These are phyloP conservation scores for Microcos paniculata DNA, from an alignment of 345 rosid species.

Conservation along the genomic window DNA sequence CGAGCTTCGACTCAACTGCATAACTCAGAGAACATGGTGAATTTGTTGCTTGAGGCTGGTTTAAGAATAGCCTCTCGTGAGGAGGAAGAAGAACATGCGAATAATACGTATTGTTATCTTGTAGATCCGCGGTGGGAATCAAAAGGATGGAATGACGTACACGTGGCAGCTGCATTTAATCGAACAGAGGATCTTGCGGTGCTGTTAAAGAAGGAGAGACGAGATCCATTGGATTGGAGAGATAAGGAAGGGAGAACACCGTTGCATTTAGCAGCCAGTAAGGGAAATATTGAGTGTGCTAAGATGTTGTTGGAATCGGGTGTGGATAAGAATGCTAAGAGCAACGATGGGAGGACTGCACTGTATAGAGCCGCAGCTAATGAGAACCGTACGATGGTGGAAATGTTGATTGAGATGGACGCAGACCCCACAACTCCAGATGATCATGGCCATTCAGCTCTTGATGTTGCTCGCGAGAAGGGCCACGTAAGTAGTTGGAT, in stretches of 20 bases:
- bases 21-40: conserved; percentile 40
- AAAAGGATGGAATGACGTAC: conserved; percentile 40
- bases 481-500: conserved; percentile 35
- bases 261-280: conserved; percentile 38
- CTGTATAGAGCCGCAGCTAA: conserved; percentile 35
- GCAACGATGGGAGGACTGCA: conserved; percentile 39
- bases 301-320: conserved; percentile 39
- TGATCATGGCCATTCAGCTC: conserved; percentile 46
- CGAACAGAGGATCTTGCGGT: conserved; percentile 30
- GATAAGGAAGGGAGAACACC: conserved; percentile 44
- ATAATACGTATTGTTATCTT: background rate
- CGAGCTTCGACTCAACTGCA: conserved; percentile 39
- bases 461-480: conserved; percentile 38
- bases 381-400: conserved; percentile 46
- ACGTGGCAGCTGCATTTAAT: conserved; percentile 31
- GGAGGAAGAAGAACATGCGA: background rate
- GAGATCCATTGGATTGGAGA: conserved; percentile 32
- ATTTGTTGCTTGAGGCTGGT: conserved; percentile 46
- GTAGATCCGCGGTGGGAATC: conserved; percentile 20
- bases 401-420: conserved; percentile 37
- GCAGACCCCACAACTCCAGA: conserved; percentile 42
- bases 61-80: conserved; percentile 18
- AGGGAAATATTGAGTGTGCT: conserved; percentile 35
- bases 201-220: conserved; percentile 15
- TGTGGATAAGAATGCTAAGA: conserved; percentile 34